Evolutionary conservation across 2,329 filamentous ascomycete genomes (phyloP).

Genomic region (Zelopaecilomyces penicillatus): DNA sequence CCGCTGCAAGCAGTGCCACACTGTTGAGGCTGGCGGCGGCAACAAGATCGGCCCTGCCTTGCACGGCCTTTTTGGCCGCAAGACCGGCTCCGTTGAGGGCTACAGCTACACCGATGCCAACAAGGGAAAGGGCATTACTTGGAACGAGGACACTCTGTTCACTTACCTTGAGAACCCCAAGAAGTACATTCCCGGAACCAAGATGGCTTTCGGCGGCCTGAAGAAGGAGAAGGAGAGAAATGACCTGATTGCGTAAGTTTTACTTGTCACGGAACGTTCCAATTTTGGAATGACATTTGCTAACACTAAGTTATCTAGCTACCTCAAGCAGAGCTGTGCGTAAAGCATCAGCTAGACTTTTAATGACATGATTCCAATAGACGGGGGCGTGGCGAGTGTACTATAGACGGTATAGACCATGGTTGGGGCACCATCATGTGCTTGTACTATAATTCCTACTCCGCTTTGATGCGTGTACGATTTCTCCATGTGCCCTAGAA

Average conservation of each 20-base stretch:
- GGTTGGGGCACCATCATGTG: constrained; percentile 21
- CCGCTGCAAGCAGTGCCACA: constrained; percentile 98
- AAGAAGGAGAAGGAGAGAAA: constrained; percentile 99
- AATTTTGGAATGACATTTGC: constrained; percentile 1
- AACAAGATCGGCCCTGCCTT: constrained; percentile 99
- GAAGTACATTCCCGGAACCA: constrained; percentile 99
- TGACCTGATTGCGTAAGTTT: constrained; percentile 88
- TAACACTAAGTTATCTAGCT: constrained; percentile 35
- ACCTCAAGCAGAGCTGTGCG: constrained; percentile 60
- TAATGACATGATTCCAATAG: constrained; percentile 31
- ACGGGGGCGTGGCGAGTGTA: constrained; percentile 29
- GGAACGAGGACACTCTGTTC: constrained; percentile 84
- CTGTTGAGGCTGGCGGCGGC: constrained; percentile 76
- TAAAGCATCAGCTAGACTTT: constrained; percentile 35
- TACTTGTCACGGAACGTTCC: background rate
- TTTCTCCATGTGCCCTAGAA: too few species aligned
- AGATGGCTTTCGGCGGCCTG: constrained; percentile 99
- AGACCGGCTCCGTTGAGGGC: constrained; percentile 83
- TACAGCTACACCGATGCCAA: constrained; percentile 99
- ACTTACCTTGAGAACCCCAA: constrained; percentile 99
- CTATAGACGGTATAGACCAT: constrained; percentile 32
- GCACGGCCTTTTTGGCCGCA: constrained; percentile 94
- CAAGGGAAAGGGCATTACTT: constrained; percentile 90
- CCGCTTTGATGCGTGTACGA: constrained; percentile 21
- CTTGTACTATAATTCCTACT: constrained; percentile 27